Conservation (phyloP, 2,329 filamentous ascomycete species). For the Colletotrichum spaethianum region DNA sequence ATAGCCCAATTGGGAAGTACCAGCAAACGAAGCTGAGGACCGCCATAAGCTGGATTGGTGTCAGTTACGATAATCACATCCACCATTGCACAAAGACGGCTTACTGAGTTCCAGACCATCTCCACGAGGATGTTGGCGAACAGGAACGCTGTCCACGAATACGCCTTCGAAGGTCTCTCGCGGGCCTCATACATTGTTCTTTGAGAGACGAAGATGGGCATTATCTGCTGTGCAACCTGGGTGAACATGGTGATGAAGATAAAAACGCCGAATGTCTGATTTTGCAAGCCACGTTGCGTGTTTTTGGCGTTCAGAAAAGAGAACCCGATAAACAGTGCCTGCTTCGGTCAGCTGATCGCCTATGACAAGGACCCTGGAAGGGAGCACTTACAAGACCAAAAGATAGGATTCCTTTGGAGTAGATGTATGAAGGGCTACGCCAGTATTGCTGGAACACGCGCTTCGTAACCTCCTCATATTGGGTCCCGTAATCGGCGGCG, state of each 20-base stretch:
- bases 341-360: background rate
- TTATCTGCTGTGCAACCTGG: slow-evolving; percentile 75
- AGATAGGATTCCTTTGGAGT: slow-evolving; percentile 63
- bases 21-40: slow-evolving; percentile 75
- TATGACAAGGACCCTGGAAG: no score
- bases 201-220: slow-evolving; percentile 79
- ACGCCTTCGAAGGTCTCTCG: slow-evolving; percentile 77
- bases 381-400: slow-evolving; percentile 29
- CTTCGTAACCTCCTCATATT: slow-evolving; percentile 54
- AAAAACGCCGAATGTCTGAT: slow-evolving; percentile 81
- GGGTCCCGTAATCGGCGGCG: slow-evolving; percentile 48
- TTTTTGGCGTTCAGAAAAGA: slow-evolving; percentile 75
- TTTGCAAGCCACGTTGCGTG: slow-evolving; percentile 76
- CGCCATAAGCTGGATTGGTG: slow-evolving; percentile 42
- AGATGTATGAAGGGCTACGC: slow-evolving; percentile 71
- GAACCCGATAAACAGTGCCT: slow-evolving; percentile 76
- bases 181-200: slow-evolving; percentile 79
- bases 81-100: slow-evolving; percentile 42
- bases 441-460: slow-evolving; percentile 53
- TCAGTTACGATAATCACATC: background rate
- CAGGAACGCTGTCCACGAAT: slow-evolving; percentile 79
- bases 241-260: slow-evolving; percentile 80
- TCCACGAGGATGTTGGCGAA: slow-evolving; percentile 74
- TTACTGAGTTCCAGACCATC: slow-evolving; percentile 76
- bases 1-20: slow-evolving; percentile 78